phyloP scores from a whole-genome alignment of 768 basidiomycete species.

The Hericium coralloides region DNA sequence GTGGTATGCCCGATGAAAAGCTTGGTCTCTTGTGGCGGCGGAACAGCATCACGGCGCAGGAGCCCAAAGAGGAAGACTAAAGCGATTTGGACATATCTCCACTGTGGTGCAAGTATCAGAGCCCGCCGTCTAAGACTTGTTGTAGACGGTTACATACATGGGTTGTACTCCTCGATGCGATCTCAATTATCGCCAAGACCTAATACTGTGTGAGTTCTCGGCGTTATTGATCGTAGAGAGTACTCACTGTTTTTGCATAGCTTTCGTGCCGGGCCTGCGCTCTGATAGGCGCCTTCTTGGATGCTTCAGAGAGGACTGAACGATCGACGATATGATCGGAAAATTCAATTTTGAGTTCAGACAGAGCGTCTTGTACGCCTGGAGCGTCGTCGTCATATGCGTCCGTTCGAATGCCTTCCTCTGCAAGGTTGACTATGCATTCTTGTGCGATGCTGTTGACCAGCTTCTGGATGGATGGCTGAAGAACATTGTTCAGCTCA shows the following conservation, averaged over 20 bases:
- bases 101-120: constrained; percentile 33
- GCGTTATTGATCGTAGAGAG: no score
- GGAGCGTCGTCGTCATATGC: constrained; percentile 43
- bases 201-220: constrained; percentile 17
- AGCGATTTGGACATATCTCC: constrained; percentile 76
- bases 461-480: constrained; percentile 75
- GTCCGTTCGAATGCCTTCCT: constrained; percentile 58
- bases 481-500: neutral
- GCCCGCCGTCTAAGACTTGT: constrained; percentile 1
- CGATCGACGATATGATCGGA: constrained; percentile 32
- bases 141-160: constrained; percentile 45
- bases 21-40: constrained; percentile 42
- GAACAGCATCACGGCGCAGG: constrained; percentile 52
- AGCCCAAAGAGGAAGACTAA: constrained; percentile 50
- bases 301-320: constrained; percentile 34
- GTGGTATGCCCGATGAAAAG: constrained; percentile 58
- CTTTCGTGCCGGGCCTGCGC: constrained; percentile 34
- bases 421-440: constrained; percentile 47
- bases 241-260: constrained; percentile 39
- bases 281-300: constrained; percentile 33
- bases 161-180: constrained; percentile 53
- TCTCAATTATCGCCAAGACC: constrained; percentile 51
- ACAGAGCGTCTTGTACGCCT: constrained; percentile 38
- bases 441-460: constrained; percentile 56
- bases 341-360: constrained; percentile 43